Evolutionary conservation across 1,284 basidiomycete species (phyloP).

Genomic region (Wolfiporia cocos): DNA sequence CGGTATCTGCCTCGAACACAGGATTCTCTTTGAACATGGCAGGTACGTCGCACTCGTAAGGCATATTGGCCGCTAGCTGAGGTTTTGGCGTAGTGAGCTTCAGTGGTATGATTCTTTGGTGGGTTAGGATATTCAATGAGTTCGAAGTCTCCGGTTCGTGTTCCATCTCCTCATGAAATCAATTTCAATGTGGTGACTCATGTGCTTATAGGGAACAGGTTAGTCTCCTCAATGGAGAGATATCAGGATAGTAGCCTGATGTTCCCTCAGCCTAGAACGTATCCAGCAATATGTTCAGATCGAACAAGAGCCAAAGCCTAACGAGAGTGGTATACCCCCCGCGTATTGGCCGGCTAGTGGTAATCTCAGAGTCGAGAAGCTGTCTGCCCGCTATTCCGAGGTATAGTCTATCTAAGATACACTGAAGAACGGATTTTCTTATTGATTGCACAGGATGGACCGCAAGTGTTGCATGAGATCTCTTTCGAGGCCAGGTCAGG

Average conservation of each 20-base stretch:
- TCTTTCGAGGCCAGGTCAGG: constrained; percentile 43
- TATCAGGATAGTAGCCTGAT: constrained; percentile 40
- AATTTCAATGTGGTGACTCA: not conserved
- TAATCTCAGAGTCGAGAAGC: constrained; percentile 52
- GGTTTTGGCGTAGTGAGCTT: constrained; percentile 36
- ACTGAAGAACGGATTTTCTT: constrained; percentile 4
- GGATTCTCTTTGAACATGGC: constrained; percentile 46
- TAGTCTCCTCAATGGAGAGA: not conserved
- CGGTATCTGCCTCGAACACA: constrained; percentile 32
- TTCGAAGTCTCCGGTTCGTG: constrained; percentile 50
- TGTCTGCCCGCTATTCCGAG: constrained; percentile 51
- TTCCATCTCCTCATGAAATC: constrained; percentile 25
- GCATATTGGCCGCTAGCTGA: not conserved
- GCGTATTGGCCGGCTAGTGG: constrained; percentile 79
- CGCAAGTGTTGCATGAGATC: constrained; percentile 41
- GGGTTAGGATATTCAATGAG: constrained; percentile 46
- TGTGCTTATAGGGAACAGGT: not conserved
- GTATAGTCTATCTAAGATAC: too few species aligned
- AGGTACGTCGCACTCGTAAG: constrained; percentile 18
- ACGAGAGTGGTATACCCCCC: constrained; percentile 50
- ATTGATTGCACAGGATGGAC: constrained; percentile 25
- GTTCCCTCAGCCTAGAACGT: constrained; percentile 28
- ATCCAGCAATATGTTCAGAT: constrained; percentile 69
- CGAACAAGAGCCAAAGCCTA: constrained; percentile 61
- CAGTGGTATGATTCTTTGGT: constrained; percentile 47